phyloP scores from a whole-genome alignment of 177 flowering plant species.

The Vitis hybrid region DNA sequence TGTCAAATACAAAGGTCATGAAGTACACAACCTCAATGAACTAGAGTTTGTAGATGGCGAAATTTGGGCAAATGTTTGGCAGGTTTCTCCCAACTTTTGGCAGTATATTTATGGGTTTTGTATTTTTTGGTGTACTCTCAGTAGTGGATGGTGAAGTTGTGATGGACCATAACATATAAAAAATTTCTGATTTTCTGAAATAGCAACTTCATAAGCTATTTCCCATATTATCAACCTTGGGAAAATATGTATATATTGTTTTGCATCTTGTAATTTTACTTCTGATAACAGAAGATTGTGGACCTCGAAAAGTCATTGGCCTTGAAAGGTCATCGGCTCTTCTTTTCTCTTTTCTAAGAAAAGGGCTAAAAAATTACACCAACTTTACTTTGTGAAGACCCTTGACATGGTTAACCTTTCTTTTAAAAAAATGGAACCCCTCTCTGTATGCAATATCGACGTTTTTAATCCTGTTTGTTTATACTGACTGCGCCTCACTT shows the following conservation, averaged over 20 bases:
- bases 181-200: not conserved
- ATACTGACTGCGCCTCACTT: not conserved
- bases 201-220: constrained; percentile 1
- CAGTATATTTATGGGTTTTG: not conserved
- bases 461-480: not conserved
- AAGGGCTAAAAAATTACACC: not conserved
- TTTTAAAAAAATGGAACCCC: not conserved
- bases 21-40: constrained; percentile 83
- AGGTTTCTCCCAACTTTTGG: constrained; percentile 35
- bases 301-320: not conserved
- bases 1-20: constrained; percentile 61
- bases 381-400: not conserved
- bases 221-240: not conserved
- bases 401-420: not conserved
- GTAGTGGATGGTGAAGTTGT: not conserved
- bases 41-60: constrained; percentile 83
- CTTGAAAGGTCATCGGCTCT: not conserved
- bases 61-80: constrained; percentile 95
- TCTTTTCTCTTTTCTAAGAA: not conserved
- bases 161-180: not conserved
- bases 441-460: not conserved
- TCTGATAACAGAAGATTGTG: not conserved
- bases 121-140: not conserved
- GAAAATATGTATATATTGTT: not conserved
- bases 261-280: not conserved